Evolutionary conservation across 768 basidiomycete species (phyloP).

Genomic region (Auricularia sp.): DNA sequence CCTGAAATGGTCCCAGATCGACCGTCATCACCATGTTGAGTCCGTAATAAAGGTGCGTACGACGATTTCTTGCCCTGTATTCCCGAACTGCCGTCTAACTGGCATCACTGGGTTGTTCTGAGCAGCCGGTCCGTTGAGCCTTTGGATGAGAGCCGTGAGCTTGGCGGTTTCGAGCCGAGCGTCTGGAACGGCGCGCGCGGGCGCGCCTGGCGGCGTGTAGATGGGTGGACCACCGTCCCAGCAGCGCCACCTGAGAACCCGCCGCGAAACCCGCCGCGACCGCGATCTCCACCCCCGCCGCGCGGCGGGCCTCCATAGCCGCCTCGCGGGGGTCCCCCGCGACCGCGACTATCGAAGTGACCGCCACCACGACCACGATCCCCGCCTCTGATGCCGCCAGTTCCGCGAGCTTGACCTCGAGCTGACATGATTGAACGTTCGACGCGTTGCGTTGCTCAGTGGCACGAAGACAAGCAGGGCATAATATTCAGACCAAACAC

Average conservation of each 20-base stretch:
- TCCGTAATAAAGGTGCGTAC: conserved; percentile 24
- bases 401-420: conserved; percentile 16
- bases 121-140: conserved; percentile 31
- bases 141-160: conserved; percentile 32
- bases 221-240: conserved; percentile 34
- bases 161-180: conserved; percentile 36
- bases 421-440: no score
- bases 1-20: no score
- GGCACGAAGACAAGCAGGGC: no score
- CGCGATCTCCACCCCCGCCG: not conserved
- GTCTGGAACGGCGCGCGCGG: conserved; percentile 38
- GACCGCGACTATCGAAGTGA: conserved; percentile 13
- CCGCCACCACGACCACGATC: conserved; percentile 16
- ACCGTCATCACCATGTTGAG: no score
- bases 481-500: no score
- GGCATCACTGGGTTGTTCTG: conserved; percentile 28
- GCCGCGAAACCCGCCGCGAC: not conserved
- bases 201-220: conserved; percentile 14
- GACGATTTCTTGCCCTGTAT: conserved; percentile 34
- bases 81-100: conserved; percentile 49
- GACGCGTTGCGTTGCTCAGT: no score
- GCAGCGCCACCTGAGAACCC: conserved; percentile 11
- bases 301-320: not conserved
- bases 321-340: not conserved
- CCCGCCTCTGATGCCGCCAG: conserved; percentile 18